Conservation (phyloP, 257 asterid genomes). For the Lithospermum erythrorhizon region DNA sequence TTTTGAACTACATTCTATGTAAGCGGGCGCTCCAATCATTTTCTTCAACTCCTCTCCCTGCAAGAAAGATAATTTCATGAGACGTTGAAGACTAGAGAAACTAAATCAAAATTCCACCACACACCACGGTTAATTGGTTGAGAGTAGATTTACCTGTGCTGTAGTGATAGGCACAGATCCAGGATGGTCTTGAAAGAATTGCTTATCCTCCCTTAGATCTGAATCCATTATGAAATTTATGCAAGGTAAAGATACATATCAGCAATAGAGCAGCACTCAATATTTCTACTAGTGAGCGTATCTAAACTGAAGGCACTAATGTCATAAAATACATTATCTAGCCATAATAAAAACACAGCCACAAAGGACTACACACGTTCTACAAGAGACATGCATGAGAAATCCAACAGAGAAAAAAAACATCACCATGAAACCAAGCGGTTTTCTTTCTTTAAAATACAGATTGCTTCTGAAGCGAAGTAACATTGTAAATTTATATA, state of each 20-base stretch:
- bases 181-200: conserved; percentile 76
- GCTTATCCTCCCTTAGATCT: conserved; percentile 96
- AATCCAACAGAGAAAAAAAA: no score
- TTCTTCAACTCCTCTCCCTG: conserved; percentile 37
- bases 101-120: not conserved
- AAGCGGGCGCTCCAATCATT: conserved; percentile 28
- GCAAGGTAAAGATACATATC: not conserved
- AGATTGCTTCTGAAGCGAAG: no score
- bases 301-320: not conserved
- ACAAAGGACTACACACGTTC: no score
- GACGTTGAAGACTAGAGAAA: not conserved
- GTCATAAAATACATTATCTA: not conserved
- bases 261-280: not conserved
- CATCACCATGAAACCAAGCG: no score
- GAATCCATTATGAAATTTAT: conserved; percentile 9
- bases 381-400: no score
- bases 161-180: conserved; percentile 82
- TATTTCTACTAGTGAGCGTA: not conserved
- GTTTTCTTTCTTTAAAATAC: no score
- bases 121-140: not conserved
- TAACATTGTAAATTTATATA: no score
- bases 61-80: not conserved
- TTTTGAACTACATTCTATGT: conserved; percentile 38
- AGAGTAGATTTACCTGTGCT: conserved; percentile 46
- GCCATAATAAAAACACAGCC: no score